Evolutionary conservation across 2,329 filamentous ascomycete species (phyloP).

Genomic region (Aspergillus eucalypticola): DNA sequence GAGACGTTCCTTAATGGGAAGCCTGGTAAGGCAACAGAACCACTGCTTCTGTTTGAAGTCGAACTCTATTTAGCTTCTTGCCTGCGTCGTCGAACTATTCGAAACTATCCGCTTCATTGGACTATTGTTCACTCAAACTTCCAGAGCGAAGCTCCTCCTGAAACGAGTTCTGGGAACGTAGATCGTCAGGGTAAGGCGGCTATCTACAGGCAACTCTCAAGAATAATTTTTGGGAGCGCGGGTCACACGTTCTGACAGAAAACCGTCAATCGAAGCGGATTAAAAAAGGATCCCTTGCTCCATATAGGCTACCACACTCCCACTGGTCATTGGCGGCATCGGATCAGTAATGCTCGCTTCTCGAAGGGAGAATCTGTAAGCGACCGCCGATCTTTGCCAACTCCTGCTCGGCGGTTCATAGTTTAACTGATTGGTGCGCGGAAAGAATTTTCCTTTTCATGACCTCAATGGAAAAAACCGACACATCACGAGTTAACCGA

Average conservation of each 20-base stretch:
- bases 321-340: neutral
- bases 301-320: neutral
- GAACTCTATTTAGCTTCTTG: slow-evolving; percentile 6
- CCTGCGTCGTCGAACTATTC: neutral
- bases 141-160: neutral
- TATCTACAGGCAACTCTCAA: neutral
- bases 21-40: neutral
- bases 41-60: neutral
- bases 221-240: neutral
- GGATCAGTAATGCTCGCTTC: neutral
- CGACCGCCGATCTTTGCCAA: slow-evolving; percentile 5
- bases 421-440: neutral
- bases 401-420: neutral
- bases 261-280: neutral
- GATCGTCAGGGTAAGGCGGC: neutral
- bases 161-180: neutral
- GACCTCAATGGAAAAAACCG: neutral
- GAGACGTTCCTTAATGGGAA: neutral
- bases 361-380: neutral
- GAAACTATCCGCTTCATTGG: neutral
- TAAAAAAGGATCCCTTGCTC: neutral
- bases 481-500: neutral
- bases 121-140: neutral
- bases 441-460: neutral
- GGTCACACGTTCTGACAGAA: neutral